A percentile compares a stretch with the other conserved stretches of the same genome.
Conservation (phyloP, 2,329 filamentous ascomycete genomes). For the Fusarium nisikadoi region DNA sequence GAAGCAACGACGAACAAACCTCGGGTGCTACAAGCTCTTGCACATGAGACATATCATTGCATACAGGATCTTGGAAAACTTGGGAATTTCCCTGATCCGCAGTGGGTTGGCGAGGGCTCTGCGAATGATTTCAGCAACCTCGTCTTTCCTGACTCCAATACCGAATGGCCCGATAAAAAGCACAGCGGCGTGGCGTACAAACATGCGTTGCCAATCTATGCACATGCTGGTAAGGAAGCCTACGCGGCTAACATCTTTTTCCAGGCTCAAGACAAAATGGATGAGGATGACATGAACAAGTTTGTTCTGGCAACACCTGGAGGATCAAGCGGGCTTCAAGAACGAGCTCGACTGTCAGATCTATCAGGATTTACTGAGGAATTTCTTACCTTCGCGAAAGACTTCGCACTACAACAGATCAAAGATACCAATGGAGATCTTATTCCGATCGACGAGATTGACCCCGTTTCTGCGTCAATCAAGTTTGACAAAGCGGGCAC, state of each 20-base stretch:
- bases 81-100: not conserved
- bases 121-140: conserved; percentile 33
- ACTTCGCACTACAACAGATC: conserved; percentile 14
- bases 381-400: conserved; percentile 11
- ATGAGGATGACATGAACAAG: not conserved
- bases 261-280: not conserved
- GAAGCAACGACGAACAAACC: not conserved
- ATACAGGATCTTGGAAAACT: conserved; percentile 1
- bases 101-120: conserved; percentile 18
- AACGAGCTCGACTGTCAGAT: conserved; percentile 14
- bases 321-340: not conserved
- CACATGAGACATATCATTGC: conserved; percentile 34
- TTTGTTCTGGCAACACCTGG: conserved; percentile 14
- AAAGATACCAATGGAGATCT: conserved; percentile 9
- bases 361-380: not conserved
- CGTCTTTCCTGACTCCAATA: conserved; percentile 16
- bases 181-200: conserved; percentile 10
- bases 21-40: conserved; percentile 9
- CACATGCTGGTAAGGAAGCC: not conserved
- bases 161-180: conserved; percentile 15
- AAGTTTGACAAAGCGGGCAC: conserved; percentile 8
- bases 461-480: not conserved
- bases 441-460: not conserved
- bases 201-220: conserved; percentile 21
- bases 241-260: conserved; percentile 24